Evolutionary conservation across 345 rosid species (phyloP).

Genomic region (Ceriops decandra): DNA sequence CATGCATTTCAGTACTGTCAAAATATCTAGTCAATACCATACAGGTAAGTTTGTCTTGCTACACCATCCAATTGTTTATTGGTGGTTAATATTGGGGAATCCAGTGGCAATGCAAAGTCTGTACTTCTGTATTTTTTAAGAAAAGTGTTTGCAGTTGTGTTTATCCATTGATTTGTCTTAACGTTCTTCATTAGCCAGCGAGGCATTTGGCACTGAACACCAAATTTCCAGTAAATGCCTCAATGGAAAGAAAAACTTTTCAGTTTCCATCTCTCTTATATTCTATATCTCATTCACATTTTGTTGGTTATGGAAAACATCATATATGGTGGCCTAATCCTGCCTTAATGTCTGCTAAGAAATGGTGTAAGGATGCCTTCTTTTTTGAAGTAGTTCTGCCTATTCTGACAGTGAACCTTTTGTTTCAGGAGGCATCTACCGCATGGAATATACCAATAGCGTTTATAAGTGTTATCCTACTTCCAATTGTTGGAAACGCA

Average conservation of each 20-base stretch:
- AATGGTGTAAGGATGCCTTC: too few species aligned
- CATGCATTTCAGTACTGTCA: conserved; percentile 44
- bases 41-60: conserved; percentile 27
- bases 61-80: not conserved
- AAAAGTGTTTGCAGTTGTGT: too few species aligned
- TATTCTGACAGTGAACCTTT: not conserved
- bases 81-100: not conserved
- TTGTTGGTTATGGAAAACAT: too few species aligned
- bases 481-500: conserved; percentile 55
- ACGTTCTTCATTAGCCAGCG: too few species aligned
- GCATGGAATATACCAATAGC: conserved; percentile 40
- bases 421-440: conserved; percentile 44
- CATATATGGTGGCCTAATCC: too few species aligned
- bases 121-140: not conserved
- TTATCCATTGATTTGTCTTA: too few species aligned
- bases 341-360: too few species aligned
- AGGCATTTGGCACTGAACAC: too few species aligned
- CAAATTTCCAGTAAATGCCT: too few species aligned
- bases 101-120: not conserved
- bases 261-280: too few species aligned
- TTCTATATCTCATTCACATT: too few species aligned
- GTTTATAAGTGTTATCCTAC: conserved; percentile 48
- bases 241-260: too few species aligned
- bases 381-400: not conserved
- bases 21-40: conserved; percentile 45